A percentile compares a stretch with the other conserved stretches of the same genome.
Evolutionary conservation across 371 early-diverging fungal genomes (phyloP).

Genomic region (Choanephora cucurbitarum): DNA sequence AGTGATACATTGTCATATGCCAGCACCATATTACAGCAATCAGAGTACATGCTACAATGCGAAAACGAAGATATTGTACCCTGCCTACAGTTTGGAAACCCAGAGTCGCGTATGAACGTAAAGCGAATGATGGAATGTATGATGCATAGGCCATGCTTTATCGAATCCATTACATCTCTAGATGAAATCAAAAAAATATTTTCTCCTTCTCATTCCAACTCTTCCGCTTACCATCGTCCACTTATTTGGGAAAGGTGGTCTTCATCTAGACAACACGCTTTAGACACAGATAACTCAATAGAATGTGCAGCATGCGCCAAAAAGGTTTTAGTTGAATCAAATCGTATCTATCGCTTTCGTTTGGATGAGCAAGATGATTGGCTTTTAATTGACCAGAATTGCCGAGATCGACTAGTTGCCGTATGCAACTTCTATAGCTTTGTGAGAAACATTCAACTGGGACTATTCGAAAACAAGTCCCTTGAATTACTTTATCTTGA

Average conservation of each 20-base stretch:
- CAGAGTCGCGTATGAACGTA: conserved; percentile 12
- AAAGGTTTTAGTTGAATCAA: neutral
- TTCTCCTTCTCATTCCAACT: neutral
- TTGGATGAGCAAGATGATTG: conserved; percentile 23
- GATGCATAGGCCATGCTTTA: conserved; percentile 16
- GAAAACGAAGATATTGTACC: conserved; percentile 24
- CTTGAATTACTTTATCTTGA: conserved; percentile 6
- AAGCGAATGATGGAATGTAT: conserved; percentile 13
- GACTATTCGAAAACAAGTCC: conserved; percentile 24
- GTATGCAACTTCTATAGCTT: conserved; percentile 91
- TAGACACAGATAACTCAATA: neutral
- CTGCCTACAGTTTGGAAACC: conserved; percentile 14
- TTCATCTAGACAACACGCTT: neutral
- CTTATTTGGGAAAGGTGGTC: conserved; percentile 15
- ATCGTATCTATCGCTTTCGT: conserved; percentile 18
- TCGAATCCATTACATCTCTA: conserved; percentile 10
- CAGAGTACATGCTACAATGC: conserved; percentile 12
- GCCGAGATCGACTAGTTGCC: conserved; percentile 79
- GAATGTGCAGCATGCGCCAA: conserved; percentile 12
- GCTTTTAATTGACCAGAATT: conserved; percentile 18
- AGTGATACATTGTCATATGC: neutral
- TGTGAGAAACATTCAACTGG: conserved; percentile 78
- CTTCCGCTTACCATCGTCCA: conserved; percentile 8
- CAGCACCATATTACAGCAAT: neutral
- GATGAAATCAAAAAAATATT: neutral